Base-by-base conservation (phyloP, 306 rosid species). In the Malus sylvestris region DNA sequence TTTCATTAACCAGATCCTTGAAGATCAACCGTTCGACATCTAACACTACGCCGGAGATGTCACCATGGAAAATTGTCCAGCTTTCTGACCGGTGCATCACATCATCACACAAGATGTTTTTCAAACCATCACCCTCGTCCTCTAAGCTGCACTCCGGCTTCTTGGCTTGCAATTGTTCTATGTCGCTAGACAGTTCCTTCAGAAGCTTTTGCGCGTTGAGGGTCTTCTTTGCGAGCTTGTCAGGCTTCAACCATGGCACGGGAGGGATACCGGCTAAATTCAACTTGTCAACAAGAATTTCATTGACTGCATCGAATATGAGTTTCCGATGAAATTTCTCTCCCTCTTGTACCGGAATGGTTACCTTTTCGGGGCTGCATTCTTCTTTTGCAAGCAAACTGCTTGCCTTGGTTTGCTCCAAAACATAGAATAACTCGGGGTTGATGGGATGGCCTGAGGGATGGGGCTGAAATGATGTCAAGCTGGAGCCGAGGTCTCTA, bases 371-470 rank as follows among this genome's bases (percentile, higher is more conserved):
- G 0, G 79, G 73, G 80, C 51, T 51, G 78, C 60, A 63, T 76
- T 86, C 90, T 80, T 88, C 97, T 79, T 88, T 88, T 8, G 85
- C 61, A 64, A 75, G 81, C 78, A 86, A 72, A 68, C 88, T 85
- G 75, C 96, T 86, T 51, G 89, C 96, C 86, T 88, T 90, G 45
- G 97, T 94, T 73, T 94, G 92, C 79, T 94, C 98, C 90, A 94
- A 84, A 76, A 90, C 96, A 14, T 75, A 87, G 88, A 94, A 94
- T 45, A 94, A 63, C 87, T 89, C 98, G 0, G 97, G 98, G 83
- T 90, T 91, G 30, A 94, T 94, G 74, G 94, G 95, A 69, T 91
- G 83, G 55, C 93, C 91, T 0, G 95, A 90, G 16, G 93, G 87
- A 79, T 94, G 98, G 75, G 81, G 89, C 80, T 90, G 95, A 85